phyloP scores from a whole-genome alignment of 352 stramenopile genomes.

The Globisporangium takayamanum region DNA sequence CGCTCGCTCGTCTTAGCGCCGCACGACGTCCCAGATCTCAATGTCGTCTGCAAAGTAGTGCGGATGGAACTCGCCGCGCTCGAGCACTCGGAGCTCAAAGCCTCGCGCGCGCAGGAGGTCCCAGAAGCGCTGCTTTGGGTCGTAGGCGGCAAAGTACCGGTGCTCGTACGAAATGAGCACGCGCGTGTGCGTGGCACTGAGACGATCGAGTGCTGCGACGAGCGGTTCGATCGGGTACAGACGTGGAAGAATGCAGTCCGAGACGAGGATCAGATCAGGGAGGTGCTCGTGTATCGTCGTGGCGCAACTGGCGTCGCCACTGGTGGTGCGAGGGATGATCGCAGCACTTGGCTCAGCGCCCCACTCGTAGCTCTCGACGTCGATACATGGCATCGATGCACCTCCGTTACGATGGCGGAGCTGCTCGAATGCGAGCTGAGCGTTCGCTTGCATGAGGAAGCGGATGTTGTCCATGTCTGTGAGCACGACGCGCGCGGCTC shows the following conservation, averaged over 20 bases:
- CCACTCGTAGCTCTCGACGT: slow-evolving; percentile 89
- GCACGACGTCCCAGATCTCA: slow-evolving; percentile 78
- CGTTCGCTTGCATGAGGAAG: slow-evolving; percentile 89
- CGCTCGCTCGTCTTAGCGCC: slow-evolving; percentile 1
- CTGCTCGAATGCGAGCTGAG: slow-evolving; percentile 29
- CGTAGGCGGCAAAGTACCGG: slow-evolving; percentile 72
- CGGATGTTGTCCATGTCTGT: slow-evolving; percentile 89
- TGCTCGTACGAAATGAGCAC: slow-evolving; percentile 88
- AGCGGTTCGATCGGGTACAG: slow-evolving; percentile 95
- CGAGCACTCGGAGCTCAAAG: slow-evolving; percentile 50
- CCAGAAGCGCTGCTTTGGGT: slow-evolving; percentile 78
- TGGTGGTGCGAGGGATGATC: slow-evolving; percentile 18
- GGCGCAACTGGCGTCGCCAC: background rate
- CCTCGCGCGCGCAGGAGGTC: slow-evolving; percentile 41
- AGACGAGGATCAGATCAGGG: slow-evolving; percentile 87
- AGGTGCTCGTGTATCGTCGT: slow-evolving; percentile 3
- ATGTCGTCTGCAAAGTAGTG: slow-evolving; percentile 81
- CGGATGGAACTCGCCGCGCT: slow-evolving; percentile 55
- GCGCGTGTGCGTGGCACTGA: slow-evolving; percentile 41
- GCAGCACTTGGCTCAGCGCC: slow-evolving; percentile 34
- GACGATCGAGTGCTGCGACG: slow-evolving; percentile 79
- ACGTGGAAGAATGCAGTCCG: slow-evolving; percentile 94
- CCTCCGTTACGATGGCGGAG: slow-evolving; percentile 9
- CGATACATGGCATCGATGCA: slow-evolving; percentile 27
- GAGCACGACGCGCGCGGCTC: slow-evolving; percentile 73